A percentile compares a stretch with the other conserved stretches of the same genome.
These are phyloP conservation scores for Cryomyces antarcticus DNA, from an alignment of 495 filamentous ascomycete genomes.

Conservation along the genomic window DNA sequence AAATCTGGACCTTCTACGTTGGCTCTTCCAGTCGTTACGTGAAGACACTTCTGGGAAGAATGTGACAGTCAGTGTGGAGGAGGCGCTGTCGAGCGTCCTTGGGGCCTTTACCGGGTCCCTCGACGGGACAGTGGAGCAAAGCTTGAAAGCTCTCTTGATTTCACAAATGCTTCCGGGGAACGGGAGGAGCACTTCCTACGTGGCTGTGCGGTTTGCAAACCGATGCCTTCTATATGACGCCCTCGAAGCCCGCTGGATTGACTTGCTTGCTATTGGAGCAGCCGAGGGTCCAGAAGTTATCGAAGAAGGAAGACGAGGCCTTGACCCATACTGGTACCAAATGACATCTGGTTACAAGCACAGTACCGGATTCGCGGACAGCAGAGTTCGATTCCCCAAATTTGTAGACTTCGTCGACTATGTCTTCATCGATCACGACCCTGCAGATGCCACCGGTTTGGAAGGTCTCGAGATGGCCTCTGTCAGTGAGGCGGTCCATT, in stretches of 20 bases:
- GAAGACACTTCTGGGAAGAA: conserved; percentile 56
- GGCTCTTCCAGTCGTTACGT: conserved; percentile 64
- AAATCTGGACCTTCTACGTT: conserved; percentile 42
- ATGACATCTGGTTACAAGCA: neutral
- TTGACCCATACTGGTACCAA: conserved; percentile 62
- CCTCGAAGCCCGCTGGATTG: conserved; percentile 65
- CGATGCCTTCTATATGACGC: conserved; percentile 67
- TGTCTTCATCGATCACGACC: neutral
- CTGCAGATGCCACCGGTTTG: neutral
- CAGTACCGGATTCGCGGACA: neutral
- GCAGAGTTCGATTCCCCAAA: neutral
- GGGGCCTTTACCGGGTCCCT: conserved; percentile 30
- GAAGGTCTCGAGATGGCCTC: no score
- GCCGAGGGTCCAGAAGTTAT: conserved; percentile 53
- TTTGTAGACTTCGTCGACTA: neutral
- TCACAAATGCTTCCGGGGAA: conserved; percentile 8
- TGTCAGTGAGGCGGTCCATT: no score
- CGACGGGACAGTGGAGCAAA: conserved; percentile 22
- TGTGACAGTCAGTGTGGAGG: conserved; percentile 72
- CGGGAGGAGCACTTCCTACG: conserved; percentile 47
- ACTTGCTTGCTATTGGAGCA: conserved; percentile 49
- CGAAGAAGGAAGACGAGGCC: conserved; percentile 78
- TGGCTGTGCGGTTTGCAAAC: conserved; percentile 77
- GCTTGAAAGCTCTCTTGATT: conserved; percentile 23
- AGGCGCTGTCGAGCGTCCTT: conserved; percentile 61